These are phyloP conservation scores for Fusarium stilboides DNA, from an alignment of 2,329 filamentous ascomycete genomes.

Conservation along the genomic window DNA sequence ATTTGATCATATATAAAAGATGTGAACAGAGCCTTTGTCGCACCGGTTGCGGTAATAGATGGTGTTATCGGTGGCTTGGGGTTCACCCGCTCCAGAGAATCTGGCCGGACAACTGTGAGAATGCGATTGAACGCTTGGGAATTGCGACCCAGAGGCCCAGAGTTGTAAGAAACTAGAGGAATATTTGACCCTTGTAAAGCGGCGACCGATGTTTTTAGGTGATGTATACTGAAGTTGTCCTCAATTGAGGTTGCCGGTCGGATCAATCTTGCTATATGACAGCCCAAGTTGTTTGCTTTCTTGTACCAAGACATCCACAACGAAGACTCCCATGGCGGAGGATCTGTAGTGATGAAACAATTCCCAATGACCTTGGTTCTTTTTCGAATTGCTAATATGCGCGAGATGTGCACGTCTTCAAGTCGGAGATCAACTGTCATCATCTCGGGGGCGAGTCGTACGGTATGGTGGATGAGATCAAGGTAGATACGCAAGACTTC, in stretches of 20 bases:
- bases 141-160: constrained; percentile 72
- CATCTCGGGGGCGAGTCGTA: constrained; percentile 75
- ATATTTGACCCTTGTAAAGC: constrained; percentile 59
- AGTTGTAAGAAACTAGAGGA: constrained; percentile 76
- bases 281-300: constrained; percentile 70
- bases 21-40: constrained; percentile 75
- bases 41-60: constrained; percentile 71
- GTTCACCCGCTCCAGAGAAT: constrained; percentile 47
- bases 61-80: constrained; percentile 46
- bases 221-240: constrained; percentile 74
- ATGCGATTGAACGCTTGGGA: constrained; percentile 78
- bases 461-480: constrained; percentile 70
- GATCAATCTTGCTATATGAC: constrained; percentile 74
- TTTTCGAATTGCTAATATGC: constrained; percentile 66
- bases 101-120: constrained; percentile 71
- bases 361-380: constrained; percentile 74
- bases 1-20: constrained; percentile 78
- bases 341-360: constrained; percentile 59
- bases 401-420: constrained; percentile 64
- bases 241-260: constrained; percentile 70
- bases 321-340: constrained; percentile 69
- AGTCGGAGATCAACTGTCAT: constrained; percentile 73
- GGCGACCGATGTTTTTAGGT: constrained; percentile 66
- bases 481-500: constrained; percentile 61
- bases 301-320: constrained; percentile 71